Conservation (phyloP, 352 stramenopile genomes). For the Phytophthora pseudosyringae region DNA sequence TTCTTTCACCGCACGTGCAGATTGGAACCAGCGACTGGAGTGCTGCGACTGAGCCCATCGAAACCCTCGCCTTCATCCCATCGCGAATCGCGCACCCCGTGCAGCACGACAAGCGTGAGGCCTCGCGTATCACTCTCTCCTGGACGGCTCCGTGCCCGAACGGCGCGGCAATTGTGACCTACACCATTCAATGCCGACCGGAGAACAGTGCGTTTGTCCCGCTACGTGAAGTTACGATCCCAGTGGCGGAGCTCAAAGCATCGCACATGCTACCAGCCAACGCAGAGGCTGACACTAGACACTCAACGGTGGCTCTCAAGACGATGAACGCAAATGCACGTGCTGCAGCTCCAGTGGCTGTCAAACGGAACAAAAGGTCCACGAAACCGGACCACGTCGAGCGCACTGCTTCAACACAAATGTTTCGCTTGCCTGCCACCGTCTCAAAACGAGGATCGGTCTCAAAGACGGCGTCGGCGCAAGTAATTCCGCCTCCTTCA, state of each 20-base stretch:
- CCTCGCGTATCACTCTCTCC: constrained; percentile 51
- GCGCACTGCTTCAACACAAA: background rate
- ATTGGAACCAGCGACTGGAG: constrained; percentile 64
- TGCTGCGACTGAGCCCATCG: constrained; percentile 39
- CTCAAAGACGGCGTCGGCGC: background rate
- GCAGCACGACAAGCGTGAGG: constrained; percentile 37
- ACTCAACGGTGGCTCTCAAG: background rate
- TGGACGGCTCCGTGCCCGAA: constrained; percentile 65
- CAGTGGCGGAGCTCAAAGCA: constrained; percentile 33
- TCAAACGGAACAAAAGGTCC: background rate
- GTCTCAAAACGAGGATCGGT: constrained; percentile 2
- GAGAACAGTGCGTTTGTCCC: constrained; percentile 58
- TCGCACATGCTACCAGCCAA: background rate
- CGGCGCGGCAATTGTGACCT: constrained; percentile 55
- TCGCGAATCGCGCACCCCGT: constrained; percentile 53
- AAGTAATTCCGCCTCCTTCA: background rate
- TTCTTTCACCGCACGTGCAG: constrained; percentile 22
- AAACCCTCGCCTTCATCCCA: constrained; percentile 71
- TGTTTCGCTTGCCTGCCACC: background rate
- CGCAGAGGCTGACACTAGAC: background rate
- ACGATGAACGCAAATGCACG: background rate
- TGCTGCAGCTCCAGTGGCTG: background rate
- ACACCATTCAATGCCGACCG: constrained; percentile 63
- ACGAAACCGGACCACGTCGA: background rate
- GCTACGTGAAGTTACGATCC: constrained; percentile 39